phyloP scores from a whole-genome alignment of 2,329 filamentous ascomycete genomes.

The Fusarium xyrophilum region DNA sequence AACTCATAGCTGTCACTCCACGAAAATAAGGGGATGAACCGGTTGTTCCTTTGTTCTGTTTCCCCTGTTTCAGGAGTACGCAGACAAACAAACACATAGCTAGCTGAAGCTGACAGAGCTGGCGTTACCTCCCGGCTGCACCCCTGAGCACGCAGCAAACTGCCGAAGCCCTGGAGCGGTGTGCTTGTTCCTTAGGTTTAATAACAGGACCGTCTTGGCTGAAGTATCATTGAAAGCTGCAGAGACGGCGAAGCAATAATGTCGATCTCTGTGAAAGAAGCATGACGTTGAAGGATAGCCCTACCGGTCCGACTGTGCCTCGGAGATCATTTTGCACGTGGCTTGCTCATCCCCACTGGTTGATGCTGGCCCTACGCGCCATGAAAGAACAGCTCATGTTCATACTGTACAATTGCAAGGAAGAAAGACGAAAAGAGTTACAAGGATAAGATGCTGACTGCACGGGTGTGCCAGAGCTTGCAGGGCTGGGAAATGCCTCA shows the following conservation, averaged over 20 bases:
- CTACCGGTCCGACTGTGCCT: constrained; percentile 21
- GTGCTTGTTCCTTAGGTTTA: constrained; percentile 10
- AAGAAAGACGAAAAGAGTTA: neutral
- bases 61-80: constrained; percentile 17
- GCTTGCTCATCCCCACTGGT: constrained; percentile 8
- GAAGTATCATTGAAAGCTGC: constrained; percentile 7
- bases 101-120: constrained; percentile 11
- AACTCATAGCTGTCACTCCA: neutral
- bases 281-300: constrained; percentile 19
- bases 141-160: constrained; percentile 1
- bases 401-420: constrained; percentile 1
- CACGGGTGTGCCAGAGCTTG: neutral
- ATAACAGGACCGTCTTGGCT: neutral
- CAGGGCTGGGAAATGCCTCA: constrained; percentile 14
- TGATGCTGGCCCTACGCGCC: neutral
- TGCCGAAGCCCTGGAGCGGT: constrained; percentile 13
- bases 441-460: neutral
- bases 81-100: constrained; percentile 2
- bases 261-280: neutral
- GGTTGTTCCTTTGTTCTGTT: constrained; percentile 7
- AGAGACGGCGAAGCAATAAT: constrained; percentile 20
- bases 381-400: neutral
- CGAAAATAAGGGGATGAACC: neutral
- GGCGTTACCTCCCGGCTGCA: constrained; percentile 1
- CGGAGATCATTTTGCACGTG: constrained; percentile 26